phyloP scores from a whole-genome alignment of 208 protist species.

The Acanthamoeba lenticulata region DNA sequence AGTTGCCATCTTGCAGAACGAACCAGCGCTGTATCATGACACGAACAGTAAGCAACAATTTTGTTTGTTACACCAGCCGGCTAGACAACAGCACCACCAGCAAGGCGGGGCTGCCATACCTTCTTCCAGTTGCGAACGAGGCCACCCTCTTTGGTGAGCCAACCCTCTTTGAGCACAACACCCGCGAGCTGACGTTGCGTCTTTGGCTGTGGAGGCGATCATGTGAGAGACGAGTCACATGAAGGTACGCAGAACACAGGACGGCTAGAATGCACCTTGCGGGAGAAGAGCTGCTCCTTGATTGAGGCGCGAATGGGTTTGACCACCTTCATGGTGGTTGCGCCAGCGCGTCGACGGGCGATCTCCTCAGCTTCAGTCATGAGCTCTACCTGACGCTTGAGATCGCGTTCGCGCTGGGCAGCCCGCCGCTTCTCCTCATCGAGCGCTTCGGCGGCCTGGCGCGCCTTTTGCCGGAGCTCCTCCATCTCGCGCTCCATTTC shows the following conservation, averaged over 20 bases:
- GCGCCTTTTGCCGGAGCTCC: slow-evolving; percentile 11
- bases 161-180: slow-evolving; percentile 25
- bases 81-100: neutral
- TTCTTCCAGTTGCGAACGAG: slow-evolving; percentile 61
- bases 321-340: slow-evolving; percentile 19
- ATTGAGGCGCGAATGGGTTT: neutral
- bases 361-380: slow-evolving; percentile 33
- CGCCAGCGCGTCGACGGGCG: neutral
- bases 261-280: neutral
- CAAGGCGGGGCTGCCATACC: neutral
- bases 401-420: neutral
- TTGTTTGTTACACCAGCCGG: too few species aligned
- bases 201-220: neutral
- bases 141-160: slow-evolving; percentile 47
- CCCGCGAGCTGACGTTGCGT: neutral
- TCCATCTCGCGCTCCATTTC: slow-evolving; percentile 39
- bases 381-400: slow-evolving; percentile 10
- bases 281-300: slow-evolving; percentile 33
- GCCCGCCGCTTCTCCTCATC: slow-evolving; percentile 38
- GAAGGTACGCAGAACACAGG: neutral
- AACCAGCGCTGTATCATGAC: slow-evolving; percentile 5
- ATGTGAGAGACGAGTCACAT: neutral
- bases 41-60: too few species aligned
- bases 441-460: neutral
- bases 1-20: slow-evolving; percentile 2